These are phyloP conservation scores for Elaeagnus macrophylla DNA, from an alignment of 306 rosid genomes.

Conservation along the genomic window DNA sequence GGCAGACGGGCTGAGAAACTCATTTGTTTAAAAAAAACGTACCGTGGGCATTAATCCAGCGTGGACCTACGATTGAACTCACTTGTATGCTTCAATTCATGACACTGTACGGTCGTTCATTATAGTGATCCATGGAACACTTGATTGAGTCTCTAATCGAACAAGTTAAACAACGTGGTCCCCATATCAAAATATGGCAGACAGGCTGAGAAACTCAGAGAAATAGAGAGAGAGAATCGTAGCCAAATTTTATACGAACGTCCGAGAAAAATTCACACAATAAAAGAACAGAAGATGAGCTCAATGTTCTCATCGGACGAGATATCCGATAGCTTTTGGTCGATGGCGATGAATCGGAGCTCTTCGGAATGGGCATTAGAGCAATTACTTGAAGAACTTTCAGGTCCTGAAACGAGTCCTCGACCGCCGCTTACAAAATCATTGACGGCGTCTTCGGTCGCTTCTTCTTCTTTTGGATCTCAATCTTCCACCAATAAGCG, in stretches of 20 bases:
- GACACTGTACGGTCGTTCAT: too few relatives aligned
- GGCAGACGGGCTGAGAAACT: too few relatives aligned
- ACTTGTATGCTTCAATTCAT: too few relatives aligned
- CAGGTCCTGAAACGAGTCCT: slow-evolving; percentile 16
- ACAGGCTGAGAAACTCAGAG: background rate
- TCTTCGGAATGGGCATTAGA: slow-evolving; percentile 47
- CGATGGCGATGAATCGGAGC: slow-evolving; percentile 40
- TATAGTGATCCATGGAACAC: too few relatives aligned
- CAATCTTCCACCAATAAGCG: slow-evolving; percentile 38
- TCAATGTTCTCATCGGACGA: slow-evolving; percentile 27
- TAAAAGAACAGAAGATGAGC: slow-evolving; percentile 10
- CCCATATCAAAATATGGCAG: background rate
- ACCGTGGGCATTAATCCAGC: too few relatives aligned
- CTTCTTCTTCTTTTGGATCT: slow-evolving; percentile 27
- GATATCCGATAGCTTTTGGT: slow-evolving; percentile 18
- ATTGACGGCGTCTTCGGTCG: slow-evolving; percentile 10
- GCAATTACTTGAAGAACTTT: slow-evolving; percentile 37
- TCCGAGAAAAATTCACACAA: background rate
- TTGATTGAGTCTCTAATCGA: too few relatives aligned
- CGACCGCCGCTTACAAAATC: slow-evolving; percentile 13
- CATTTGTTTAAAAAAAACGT: too few relatives aligned
- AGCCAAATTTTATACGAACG: background rate
- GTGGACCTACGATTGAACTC: too few relatives aligned
- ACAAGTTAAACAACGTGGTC: background rate
- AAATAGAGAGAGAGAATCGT: background rate